Base-by-base conservation (phyloP, 768 basidiomycete genomes). In the Lepiota venenata region DNA sequence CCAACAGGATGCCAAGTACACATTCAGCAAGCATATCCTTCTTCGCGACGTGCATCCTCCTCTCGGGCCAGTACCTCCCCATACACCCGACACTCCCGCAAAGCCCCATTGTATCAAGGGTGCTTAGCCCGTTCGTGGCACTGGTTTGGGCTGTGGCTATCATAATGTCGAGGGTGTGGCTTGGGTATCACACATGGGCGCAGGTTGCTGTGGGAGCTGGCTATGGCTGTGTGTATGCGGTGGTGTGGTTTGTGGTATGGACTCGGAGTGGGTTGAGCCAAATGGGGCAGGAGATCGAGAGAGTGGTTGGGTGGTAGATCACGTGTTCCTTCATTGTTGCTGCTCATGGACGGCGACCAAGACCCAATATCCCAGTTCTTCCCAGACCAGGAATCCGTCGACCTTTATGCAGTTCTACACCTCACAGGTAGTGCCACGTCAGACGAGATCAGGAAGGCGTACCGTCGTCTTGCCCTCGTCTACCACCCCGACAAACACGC, bases 401-500 rank as follows among this genome's bases (percentile, higher is more conserved):
- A 93, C 69, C 81, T 97, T 8, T 97, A 97, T 65, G 76, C 75
- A 0, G 82, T 93, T 4, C 82, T 97, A 16, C 71, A 69, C 37
- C 69, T 95, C 38, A 61, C 72, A 1, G 70, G 71, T 1, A 71
- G 76, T 51, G 83, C 89, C 15, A 81, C 76, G 2, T 48, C 68
- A 1, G 87, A 89, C 20, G 83, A 84, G 16, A 87, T 98, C 64
- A 86, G 84, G 67, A 89, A 87, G 60, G 80, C 93, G 0, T 98
- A 98, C 72, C 83, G 93, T 37, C 84, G 82, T 58, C 80, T 85
- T 29, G 95, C 94, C 4, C 83, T 98, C 25, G 61, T 78, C 44
- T 81, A 82, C 66, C 95, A 98, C 61, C 96, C 96, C 6, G 96
- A 99, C 74, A 98, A 97, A 65, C 89, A 93, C 61, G 71, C 83